Base-by-base conservation (phyloP, 345 rosid species). In the Eucalyptus fibrosa region DNA sequence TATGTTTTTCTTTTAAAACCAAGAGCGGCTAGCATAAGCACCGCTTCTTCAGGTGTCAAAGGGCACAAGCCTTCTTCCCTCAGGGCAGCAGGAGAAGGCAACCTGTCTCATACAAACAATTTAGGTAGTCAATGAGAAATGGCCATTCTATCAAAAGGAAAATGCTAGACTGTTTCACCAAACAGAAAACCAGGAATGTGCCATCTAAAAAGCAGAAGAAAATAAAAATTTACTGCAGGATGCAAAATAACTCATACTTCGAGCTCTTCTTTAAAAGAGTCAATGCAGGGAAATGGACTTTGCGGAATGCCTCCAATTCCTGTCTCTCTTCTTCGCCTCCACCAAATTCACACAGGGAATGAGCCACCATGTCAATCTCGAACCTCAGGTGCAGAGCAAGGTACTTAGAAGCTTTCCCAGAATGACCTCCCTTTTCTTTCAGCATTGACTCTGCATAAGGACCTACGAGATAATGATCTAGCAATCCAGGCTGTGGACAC, bases 341-440 rank as follows among this genome's bases (percentile, higher is more conserved):
- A 88, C 99, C 99, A 82, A 94, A 98, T 88, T 97, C 96, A 85
- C 99, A 98, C 13, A 96, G 92, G 87, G 99, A 97, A 95, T 98
- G 99, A 91, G 99, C 99, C 50, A 97, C 97, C 99, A 97, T 97
- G 89, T 97, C 99, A 26, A 98, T 96, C 93, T 98, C 99, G 89
- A 97, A 97, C 90, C 99, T 94, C 90, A 98, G 93, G 91, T 97
- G 99, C 45, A 98, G 88, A 50, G 99, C 96, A 88, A 98, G 94
- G 92, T 95, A 98, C 93, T 89, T 96, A 50, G 98, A 94, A 90
- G 95, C 91, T 90, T 96, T 98, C 51, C 77, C 90, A 14, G 92
- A 86, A 87, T 69, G 94, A 88, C 91, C 91, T 1, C 77, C 87
- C 89, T 93, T 92, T 88, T 67, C 94, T 86, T 94, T 92, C 87